Conservation (phyloP, 306 rosid genomes). For the Spatholobus suberectus region DNA sequence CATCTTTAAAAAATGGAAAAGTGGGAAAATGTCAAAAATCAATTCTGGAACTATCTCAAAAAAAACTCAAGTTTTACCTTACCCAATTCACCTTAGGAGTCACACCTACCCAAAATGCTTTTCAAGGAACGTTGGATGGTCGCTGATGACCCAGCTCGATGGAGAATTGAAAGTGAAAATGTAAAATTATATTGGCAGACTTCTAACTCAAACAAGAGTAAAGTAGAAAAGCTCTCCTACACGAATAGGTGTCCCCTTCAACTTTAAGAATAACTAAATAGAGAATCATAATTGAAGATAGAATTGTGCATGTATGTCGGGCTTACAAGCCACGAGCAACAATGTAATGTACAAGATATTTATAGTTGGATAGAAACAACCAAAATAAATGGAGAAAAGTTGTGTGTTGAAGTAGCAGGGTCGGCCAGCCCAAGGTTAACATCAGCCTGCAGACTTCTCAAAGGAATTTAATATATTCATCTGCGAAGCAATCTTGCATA, state of each 20-base stretch:
- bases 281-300: not conserved
- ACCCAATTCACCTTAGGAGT: not conserved
- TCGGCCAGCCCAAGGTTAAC: not conserved
- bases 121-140: not conserved
- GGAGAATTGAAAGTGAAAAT: not conserved
- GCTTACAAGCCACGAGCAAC: not conserved
- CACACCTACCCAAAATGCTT: slow-evolving; percentile 6
- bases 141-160: not conserved
- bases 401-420: not conserved
- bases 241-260: not conserved
- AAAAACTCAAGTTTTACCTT: not conserved
- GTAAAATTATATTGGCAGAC: slow-evolving; percentile 6
- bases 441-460: not conserved
- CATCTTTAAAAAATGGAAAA: not conserved
- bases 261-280: not conserved
- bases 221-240: not conserved
- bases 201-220: slow-evolving; percentile 5
- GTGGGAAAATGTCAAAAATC: not conserved
- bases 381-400: not conserved
- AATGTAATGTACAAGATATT: not conserved
- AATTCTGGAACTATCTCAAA: not conserved
- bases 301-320: not conserved
- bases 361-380: not conserved
- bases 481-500: slow-evolving; percentile 2
- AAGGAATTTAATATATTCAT: slow-evolving; percentile 31